These are phyloP conservation scores for Periconia macrospinosa DNA, from an alignment of 2,329 filamentous ascomycete genomes.

Conservation along the genomic window DNA sequence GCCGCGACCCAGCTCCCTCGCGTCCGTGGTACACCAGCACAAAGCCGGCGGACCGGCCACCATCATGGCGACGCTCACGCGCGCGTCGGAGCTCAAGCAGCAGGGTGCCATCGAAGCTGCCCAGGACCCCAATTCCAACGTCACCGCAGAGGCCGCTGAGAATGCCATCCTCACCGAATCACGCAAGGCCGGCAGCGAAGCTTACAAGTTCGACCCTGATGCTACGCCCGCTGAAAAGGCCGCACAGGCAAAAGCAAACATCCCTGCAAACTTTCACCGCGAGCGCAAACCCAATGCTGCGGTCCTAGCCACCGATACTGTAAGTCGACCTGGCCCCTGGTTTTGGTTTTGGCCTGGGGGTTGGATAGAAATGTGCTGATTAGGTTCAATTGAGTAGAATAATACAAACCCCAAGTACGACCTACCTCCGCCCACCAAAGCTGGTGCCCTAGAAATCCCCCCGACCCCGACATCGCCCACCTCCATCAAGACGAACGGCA, in stretches of 20 bases:
- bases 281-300: conserved; percentile 64
- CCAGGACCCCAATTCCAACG: conserved; percentile 66
- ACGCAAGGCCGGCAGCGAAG: conserved; percentile 74
- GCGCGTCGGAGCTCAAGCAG: conserved; percentile 71
- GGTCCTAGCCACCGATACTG: conserved; percentile 76
- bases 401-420: conserved; percentile 71
- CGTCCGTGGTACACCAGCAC: not conserved
- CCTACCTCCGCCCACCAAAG: conserved; percentile 73
- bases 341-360: not conserved
- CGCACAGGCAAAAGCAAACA: conserved; percentile 70
- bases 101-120: conserved; percentile 80
- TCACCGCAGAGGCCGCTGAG: conserved; percentile 72
- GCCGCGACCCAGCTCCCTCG: not conserved
- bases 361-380: conserved; percentile 9
- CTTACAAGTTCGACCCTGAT: conserved; percentile 85
- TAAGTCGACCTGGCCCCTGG: conserved; percentile 32
- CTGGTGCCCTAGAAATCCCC: conserved; percentile 62
- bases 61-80: conserved; percentile 31
- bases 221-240: conserved; percentile 82
- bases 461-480: conserved; percentile 44
- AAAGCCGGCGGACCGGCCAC: not conserved
- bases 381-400: conserved; percentile 56
- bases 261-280: conserved; percentile 67
- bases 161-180: conserved; percentile 75
- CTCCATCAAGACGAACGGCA: conserved; percentile 53